A percentile compares a stretch with the other conserved stretches of the same genome.
Evolutionary conservation across 768 basidiomycete species (phyloP).

Genomic region (Rhodotorula graminis): DNA sequence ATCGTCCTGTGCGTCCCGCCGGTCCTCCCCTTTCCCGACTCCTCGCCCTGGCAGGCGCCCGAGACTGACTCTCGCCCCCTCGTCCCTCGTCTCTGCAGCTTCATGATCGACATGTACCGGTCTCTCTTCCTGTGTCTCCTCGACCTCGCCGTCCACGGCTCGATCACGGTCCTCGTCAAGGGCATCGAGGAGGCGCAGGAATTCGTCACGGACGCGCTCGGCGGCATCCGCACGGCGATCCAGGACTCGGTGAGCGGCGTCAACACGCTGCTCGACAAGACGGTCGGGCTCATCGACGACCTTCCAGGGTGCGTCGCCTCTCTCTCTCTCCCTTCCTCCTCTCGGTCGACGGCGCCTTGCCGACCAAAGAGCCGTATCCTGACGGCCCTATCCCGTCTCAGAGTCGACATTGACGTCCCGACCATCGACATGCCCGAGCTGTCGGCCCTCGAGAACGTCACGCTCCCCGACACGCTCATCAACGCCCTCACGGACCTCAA

Average conservation of each 20-base stretch:
- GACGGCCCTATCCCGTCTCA: no score
- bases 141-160: constrained; percentile 79
- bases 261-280: constrained; percentile 24
- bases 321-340: background rate
- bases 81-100: constrained; percentile 54
- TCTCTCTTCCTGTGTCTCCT: constrained; percentile 90
- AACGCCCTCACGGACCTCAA: constrained; percentile 71
- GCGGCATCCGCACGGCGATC: constrained; percentile 12
- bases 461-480: constrained; percentile 71
- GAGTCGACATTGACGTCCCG: constrained; percentile 53
- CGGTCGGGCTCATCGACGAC: constrained; percentile 21
- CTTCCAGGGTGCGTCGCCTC: constrained; percentile 25
- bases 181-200: constrained; percentile 70
- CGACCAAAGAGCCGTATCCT: no score
- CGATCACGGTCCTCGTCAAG: constrained; percentile 68
- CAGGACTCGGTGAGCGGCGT: constrained; percentile 10
- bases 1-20: constrained; percentile 20
- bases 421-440: constrained; percentile 72
- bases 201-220: constrained; percentile 19
- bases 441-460: constrained; percentile 66
- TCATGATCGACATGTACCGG: constrained; percentile 84
- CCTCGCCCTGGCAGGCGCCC: no score
- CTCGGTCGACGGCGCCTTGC: no score
- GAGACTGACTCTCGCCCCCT: no score
- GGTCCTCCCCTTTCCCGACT: no score